Base-by-base conservation (phyloP, 208 protist genomes). In the Leishmania mexicana region DNA sequence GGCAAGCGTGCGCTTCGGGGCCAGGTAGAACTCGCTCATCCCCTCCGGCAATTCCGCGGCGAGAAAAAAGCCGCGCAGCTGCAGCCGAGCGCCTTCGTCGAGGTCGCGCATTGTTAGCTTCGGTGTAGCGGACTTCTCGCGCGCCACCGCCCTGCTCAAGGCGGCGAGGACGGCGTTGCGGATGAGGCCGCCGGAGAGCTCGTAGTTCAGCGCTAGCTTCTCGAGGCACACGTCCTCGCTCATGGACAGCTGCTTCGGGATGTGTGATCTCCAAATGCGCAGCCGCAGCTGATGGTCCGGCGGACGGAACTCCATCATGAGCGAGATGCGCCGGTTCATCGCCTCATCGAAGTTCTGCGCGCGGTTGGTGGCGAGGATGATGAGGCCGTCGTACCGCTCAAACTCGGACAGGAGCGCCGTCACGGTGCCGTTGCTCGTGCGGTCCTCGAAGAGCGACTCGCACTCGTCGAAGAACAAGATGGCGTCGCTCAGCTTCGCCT, bases 391-490 rank as follows among this genome's bases (percentile, higher is more conserved):
- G 85, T 97, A 96, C 58, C 91, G 90, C 81, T 99, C 97, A 80
- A 99, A 96, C 81, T 98, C 96, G n/a, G 90, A 83, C 31, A 99
- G 87, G 60, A 99, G 76, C n/a, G 92, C 89, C 11, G 93, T 97
- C 8, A 99, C 88, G 38, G 91, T 86, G 38, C 94, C 80, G 84
- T 97, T 97, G 65, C 65, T 83, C 67, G 96, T 90, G 54, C 97
- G 90, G 31, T 88, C 87, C 83, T 98, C 94, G 78, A 99, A 99
- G 76, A 99, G 87, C 7, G 81, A 83, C 81, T 99, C 97, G 81
- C 97, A 99, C 87, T 99, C 97, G 83, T 99, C 97, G 76, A 99
- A 99, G 79, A 99, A 99, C 57, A 99, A 88, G 49, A 98, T 92
- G 15, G 96, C 94, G 81, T 99, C 92, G 80, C 92, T 96, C 49